Base-by-base conservation (phyloP, 495 filamentous ascomycete genomes). In the Entonaema liquescens region DNA sequence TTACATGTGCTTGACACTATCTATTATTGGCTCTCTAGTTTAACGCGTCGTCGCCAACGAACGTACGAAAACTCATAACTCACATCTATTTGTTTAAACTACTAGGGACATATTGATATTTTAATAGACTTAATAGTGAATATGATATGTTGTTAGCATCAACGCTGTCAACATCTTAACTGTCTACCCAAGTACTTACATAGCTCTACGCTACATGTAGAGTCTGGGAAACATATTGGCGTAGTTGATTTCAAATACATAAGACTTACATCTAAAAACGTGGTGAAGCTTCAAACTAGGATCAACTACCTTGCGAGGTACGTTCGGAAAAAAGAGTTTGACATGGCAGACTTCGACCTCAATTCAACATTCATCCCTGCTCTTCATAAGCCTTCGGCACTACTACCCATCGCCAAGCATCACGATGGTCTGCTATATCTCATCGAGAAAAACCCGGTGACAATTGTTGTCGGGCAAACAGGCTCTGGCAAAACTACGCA, bases 401-500 rank as follows among this genome's bases (percentile, higher is more conserved):
- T 94, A 23, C 83, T 96, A 13, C 92, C 93, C 29, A 96, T 96
- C 71, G 85, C 93, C 60, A 87, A 88, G 60, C 90, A 95, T 75
- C 87, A 87, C 62, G 82, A 93, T 58, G 86, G 83, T 60, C 81
- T 96, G n/a, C 82, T 93, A 5, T 93, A 93, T 78, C 83, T 91
- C 40, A 85, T 95, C 50, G 90, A 93, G 77, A 91, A 88, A 15
- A 89, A 89, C 67, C 89, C 92, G 1, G 90, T 96, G 62, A 91
- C 92, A 2, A 92, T 95, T 61, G 91, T 96, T 13, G 89, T 97
- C 61, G 93, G 93, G 17, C 92, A 96, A 71, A 97, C 93, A n/a
- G 93, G 93, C 11, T 94, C 91, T 28, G 93, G 93, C 28, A 97
- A 97, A 80, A 95, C 92, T 7, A 97, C 93, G 0, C 93, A 97